Conservation (phyloP, 805 yeast genomes). For the Barnettozyma siamensis region DNA sequence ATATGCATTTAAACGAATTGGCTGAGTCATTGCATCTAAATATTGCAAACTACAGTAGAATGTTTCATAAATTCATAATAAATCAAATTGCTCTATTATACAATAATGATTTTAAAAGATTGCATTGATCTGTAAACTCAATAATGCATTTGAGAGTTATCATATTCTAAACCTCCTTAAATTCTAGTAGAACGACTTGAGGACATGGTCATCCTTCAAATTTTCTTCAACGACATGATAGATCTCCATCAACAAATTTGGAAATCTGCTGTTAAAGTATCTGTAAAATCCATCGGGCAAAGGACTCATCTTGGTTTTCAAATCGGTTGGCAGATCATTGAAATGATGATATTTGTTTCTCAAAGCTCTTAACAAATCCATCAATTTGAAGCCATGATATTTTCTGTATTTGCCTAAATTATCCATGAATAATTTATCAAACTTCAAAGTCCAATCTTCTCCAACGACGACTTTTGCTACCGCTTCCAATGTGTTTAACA, state of each 20-base stretch:
- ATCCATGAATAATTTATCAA: slow-evolving; percentile 69
- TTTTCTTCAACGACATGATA: slow-evolving; percentile 56
- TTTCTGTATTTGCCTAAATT: slow-evolving; percentile 89
- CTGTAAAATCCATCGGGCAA: slow-evolving; percentile 79
- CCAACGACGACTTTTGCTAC: slow-evolving; percentile 46
- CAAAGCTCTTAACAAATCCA: slow-evolving; percentile 84
- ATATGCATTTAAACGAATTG: no score
- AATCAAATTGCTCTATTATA: no score
- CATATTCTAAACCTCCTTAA: slow-evolving; percentile 1
- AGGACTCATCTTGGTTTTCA: slow-evolving; percentile 65
- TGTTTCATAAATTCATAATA: background rate
- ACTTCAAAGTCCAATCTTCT: slow-evolving; percentile 70
- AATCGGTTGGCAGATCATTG: slow-evolving; percentile 73
- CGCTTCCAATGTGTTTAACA: slow-evolving; percentile 50
- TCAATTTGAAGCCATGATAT: slow-evolving; percentile 68
- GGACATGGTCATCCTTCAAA: slow-evolving; percentile 58
- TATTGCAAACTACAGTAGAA: no score
- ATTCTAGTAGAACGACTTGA: slow-evolving; percentile 38
- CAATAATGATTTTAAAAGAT: no score
- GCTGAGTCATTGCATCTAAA: no score
- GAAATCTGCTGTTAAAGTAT: slow-evolving; percentile 73
- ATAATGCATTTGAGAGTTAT: no score
- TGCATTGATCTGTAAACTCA: no score
- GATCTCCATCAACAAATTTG: slow-evolving; percentile 68
- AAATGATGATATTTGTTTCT: slow-evolving; percentile 94